A percentile compares a stretch with the other conserved stretches of the same genome.
Evolutionary conservation across 257 asterid genomes (phyloP).

Genomic region (Nicotiana paniculata): DNA sequence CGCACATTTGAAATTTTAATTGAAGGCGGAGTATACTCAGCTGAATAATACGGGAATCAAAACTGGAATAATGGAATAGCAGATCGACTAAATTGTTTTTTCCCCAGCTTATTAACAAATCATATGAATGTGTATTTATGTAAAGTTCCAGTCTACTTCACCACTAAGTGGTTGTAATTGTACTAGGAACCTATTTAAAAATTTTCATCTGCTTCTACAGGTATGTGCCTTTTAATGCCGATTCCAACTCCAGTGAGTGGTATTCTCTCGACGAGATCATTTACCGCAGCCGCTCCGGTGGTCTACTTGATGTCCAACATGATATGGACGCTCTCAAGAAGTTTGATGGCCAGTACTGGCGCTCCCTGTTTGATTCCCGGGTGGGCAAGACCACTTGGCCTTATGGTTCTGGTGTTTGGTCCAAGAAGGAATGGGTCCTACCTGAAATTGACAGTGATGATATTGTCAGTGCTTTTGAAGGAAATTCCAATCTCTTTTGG

Average conservation of each 20-base stretch:
- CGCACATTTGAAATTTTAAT: neutral
- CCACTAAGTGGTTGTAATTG: neutral
- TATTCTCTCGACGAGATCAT: slow-evolving; percentile 78
- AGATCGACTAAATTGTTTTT: neutral
- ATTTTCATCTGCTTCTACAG: slow-evolving; percentile 47
- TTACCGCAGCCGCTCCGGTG: slow-evolving; percentile 82
- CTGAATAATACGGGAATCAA: neutral
- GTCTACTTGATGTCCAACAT: slow-evolving; percentile 75
- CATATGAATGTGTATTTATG: neutral
- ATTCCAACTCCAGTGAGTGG: slow-evolving; percentile 42
- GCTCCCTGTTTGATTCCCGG: slow-evolving; percentile 68
- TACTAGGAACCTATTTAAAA: slow-evolving; percentile 43
- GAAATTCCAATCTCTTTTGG: slow-evolving; percentile 71
- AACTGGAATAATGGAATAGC: neutral
- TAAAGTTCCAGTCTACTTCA: neutral
- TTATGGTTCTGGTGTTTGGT: slow-evolving; percentile 82
- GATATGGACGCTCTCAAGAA: slow-evolving; percentile 65
- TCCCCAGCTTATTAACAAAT: neutral
- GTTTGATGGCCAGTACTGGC: slow-evolving; percentile 76
- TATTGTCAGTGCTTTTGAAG: slow-evolving; percentile 67
- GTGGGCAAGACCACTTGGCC: slow-evolving; percentile 91
- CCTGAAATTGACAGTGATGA: slow-evolving; percentile 71
- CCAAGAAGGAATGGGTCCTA: slow-evolving; percentile 77
- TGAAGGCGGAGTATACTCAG: neutral
- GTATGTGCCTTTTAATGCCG: slow-evolving; percentile 58